Base-by-base conservation (phyloP, 2,329 filamentous ascomycete species). In the Sporothrix humicola region DNA sequence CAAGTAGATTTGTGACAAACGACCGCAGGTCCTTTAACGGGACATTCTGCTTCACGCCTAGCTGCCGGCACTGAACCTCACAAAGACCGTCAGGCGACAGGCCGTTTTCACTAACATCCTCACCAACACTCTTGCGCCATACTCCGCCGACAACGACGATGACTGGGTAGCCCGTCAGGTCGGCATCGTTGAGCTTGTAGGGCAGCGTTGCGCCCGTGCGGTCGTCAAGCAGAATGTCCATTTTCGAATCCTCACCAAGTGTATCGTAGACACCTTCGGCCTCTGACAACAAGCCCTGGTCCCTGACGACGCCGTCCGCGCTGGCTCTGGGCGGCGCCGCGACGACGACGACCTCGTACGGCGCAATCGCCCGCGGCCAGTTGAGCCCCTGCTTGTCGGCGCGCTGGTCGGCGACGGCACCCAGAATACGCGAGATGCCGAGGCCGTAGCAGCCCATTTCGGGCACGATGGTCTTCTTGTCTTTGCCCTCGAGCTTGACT, bases 391-490 rank as follows among this genome's bases (percentile, higher is more conserved):
- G 88, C 2, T 86, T 79, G 77, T 97, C 93, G 0, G 90, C 87
- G 10, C 94, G 85, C 54, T 91, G 87, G 76, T 95, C 91, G 0
- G 95, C 95, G 0, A 96, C 89, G 1, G 96, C 94, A 9, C 92
- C 94, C 75, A 99, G 91, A 78, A 99, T 90, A 61, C 96, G 91
- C 5, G 94, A 97, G 20, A 99, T 90, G 1, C 96, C 96, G 75
- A 99, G 97, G 0, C 96, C 96, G 79, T 98, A 94, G 80, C 96
- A 99, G 72, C 96, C 96, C 96, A 99, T 99, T 76, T 97, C 90
- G 0, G 76, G 76, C n/a, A 71, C 71, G 13, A 75, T 17, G 12
- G 61, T 15, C 7, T 31, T 9, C n/a, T 0, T 23, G 44, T 10
- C 12, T 59, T 46, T 31, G 15, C 75, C 78, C 37, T 83, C 87